Evolutionary conservation across 305 asterid genomes (phyloP).

Genomic region (Fraxinus baroniana): DNA sequence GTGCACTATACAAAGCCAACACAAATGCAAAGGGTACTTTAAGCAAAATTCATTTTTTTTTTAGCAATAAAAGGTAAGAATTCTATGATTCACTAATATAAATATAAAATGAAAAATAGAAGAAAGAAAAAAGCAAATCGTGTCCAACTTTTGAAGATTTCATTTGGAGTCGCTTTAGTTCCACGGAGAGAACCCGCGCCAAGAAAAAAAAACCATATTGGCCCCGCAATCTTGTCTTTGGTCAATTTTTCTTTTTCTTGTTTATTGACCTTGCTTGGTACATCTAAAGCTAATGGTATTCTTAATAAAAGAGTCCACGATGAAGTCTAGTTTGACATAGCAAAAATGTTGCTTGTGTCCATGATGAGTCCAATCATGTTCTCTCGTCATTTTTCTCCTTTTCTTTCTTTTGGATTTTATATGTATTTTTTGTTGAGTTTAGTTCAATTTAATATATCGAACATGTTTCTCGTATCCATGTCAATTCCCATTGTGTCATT

Average conservation of each 20-base stretch:
- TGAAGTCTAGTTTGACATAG: neutral
- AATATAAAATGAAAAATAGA: neutral
- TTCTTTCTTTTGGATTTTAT: too few relatives aligned
- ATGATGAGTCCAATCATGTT: neutral
- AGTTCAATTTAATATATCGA: neutral
- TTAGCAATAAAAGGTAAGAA: neutral
- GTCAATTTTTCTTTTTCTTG: neutral
- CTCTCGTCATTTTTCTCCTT: neutral
- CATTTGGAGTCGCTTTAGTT: constrained; percentile 32
- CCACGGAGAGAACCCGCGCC: constrained; percentile 32
- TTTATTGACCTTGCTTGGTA: neutral
- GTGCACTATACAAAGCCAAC: too few relatives aligned
- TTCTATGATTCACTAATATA: neutral
- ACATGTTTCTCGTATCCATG: neutral
- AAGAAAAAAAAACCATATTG: constrained; percentile 24
- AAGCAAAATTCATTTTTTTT: neutral
- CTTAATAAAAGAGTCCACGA: neutral
- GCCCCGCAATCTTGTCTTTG: neutral
- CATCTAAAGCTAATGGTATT: neutral
- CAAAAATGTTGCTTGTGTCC: neutral
- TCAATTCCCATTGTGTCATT: neutral
- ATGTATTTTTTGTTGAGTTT: too few relatives aligned
- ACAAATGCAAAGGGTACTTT: neutral
- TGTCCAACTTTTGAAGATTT: neutral
- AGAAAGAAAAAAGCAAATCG: neutral